Conservation (phyloP, 2,329 filamentous ascomycete species). For the Claviceps sp. region DNA sequence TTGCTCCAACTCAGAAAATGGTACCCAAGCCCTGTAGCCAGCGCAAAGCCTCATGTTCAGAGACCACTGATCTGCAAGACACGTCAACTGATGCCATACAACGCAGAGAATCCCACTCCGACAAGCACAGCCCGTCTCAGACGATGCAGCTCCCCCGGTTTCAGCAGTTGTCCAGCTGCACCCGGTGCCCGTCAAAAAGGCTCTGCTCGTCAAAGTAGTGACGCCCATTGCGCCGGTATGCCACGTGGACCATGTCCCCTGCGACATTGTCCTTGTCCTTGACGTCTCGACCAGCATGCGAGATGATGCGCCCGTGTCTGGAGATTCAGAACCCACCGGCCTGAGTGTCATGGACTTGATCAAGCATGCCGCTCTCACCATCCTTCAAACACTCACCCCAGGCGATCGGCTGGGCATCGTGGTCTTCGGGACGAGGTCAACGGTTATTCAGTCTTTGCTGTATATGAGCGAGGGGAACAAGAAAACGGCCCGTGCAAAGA, state of each 20-base stretch:
- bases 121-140: background rate
- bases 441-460: background rate
- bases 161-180: background rate
- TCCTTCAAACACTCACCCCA: conserved; percentile 41
- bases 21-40: background rate
- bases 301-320: conserved; percentile 31
- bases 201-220: background rate
- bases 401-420: conserved; percentile 25
- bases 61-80: background rate
- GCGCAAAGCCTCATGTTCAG: background rate
- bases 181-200: background rate
- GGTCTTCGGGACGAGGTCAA: background rate
- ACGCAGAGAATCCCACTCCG: background rate
- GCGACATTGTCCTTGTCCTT: conserved; percentile 48
- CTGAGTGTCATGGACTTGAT: conserved; percentile 44
- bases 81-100: background rate
- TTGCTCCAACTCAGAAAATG: background rate
- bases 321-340: conserved; percentile 33
- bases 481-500: conserved; percentile 16
- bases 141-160: background rate
- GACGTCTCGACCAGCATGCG: conserved; percentile 48
- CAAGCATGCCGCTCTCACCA: conserved; percentile 46
- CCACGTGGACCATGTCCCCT: conserved; percentile 29
- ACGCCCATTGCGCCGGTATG: background rate
- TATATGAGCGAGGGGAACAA: background rate